Base-by-base conservation (phyloP, 1,284 basidiomycete genomes). In the Malassezia obtusa region DNA sequence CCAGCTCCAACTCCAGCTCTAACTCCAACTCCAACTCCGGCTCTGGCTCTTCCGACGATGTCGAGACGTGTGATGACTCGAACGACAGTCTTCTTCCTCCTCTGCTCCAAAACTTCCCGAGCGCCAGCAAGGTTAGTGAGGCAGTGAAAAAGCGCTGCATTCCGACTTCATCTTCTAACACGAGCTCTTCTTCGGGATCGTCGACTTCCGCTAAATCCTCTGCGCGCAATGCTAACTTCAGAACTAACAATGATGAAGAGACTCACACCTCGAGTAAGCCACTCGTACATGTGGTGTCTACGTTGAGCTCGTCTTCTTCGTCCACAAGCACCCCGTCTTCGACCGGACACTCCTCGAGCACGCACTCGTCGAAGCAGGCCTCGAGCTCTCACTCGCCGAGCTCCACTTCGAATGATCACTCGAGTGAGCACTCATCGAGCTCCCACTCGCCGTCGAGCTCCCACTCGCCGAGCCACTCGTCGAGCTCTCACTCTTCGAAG, bases 71-170 rank as follows among this genome's bases (percentile, higher is more conserved):
- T 30, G 52, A 54, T 17, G 49, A 50, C 24, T 21, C 26, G 6
- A 36, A 41, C n/a, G 35, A 38, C 37, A 50, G 49, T 31, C 37
- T 43, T 14, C 45, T 56, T 19, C 53, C 53, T 8, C 53, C 53
- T 6, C 49, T 56, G 12, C 44, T 56, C 14, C 48, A 45, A 10
- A 44, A 44, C n/a, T 56, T 56, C 53, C 53, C 53, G 9, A 30
- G 21, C 25, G 43, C 43, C 17, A 50, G 35, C 28, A 12, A 56
- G 35, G 53, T 56, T 21, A 48, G 49, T 39, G 32, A 39, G 10
- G 52, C 46, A 25, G 30, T 54, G 2, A 12, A 49, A 35, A 54
- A 49, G 30, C 21, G 38, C 10, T 54, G 52, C 40, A 45, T 54
- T 25, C 52, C 52, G 10, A 54, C 40, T 43, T 43, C 52, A 26